Evolutionary conservation across 179 eudicot genomes (phyloP).

Genomic region (Monotropa hypopitys): DNA sequence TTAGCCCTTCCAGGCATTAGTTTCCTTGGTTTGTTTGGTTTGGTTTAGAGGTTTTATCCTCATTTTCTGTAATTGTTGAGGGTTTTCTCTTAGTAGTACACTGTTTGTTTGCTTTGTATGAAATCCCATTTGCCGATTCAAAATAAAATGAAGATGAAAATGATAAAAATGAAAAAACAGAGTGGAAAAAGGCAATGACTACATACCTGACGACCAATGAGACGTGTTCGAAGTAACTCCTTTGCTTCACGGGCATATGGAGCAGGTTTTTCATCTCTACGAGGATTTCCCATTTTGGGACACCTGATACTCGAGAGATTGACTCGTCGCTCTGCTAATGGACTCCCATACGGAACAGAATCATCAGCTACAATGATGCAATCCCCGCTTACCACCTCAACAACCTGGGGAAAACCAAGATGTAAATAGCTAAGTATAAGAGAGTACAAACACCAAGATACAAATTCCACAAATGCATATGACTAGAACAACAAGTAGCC

Average conservation of each 20-base stretch:
- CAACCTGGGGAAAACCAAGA: slow-evolving; percentile 36
- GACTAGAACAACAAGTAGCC: background rate
- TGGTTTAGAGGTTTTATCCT: background rate
- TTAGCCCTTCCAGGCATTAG: background rate
- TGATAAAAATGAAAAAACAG: background rate
- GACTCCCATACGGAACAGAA: slow-evolving; percentile 75
- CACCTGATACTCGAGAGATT: slow-evolving; percentile 90
- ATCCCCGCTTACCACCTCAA: slow-evolving; percentile 93
- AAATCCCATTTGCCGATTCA: background rate
- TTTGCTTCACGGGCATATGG: slow-evolving; percentile 87
- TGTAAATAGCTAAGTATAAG: background rate
- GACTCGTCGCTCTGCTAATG: slow-evolving; percentile 80
- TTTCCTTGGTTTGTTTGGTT: background rate
- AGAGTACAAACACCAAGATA: background rate
- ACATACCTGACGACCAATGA: slow-evolving; percentile 81
- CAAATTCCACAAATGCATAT: background rate
- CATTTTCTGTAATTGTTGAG: background rate
- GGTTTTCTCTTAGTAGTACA: background rate
- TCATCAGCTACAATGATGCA: slow-evolving; percentile 88
- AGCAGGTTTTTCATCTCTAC: slow-evolving; percentile 53
- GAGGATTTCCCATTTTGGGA: slow-evolving; percentile 76
- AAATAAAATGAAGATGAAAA: background rate
- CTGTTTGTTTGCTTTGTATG: background rate
- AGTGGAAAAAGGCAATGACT: background rate
- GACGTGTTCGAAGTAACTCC: slow-evolving; percentile 71